Evolutionary conservation across 2,329 filamentous ascomycete genomes (phyloP).

Genomic region (Botryotinia narcissicola): DNA sequence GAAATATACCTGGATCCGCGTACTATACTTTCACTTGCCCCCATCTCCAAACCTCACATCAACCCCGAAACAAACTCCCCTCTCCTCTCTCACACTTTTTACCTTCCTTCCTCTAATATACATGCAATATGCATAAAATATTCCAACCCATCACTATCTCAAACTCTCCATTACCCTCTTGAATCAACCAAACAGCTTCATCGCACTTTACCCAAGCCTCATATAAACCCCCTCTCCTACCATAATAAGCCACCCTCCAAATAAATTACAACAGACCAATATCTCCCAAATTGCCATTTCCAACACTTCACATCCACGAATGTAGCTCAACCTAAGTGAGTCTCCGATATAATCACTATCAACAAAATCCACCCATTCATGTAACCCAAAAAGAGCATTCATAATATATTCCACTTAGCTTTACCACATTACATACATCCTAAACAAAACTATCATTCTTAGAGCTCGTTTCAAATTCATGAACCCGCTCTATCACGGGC

Average conservation of each 20-base stretch:
- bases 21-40: background rate
- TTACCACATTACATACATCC: background rate
- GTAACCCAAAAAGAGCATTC: background rate
- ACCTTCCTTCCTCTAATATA: background rate
- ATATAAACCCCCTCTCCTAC: background rate
- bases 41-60: background rate
- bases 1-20: background rate
- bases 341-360: rapidly evolving
- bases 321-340: background rate
- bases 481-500: background rate
- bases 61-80: background rate
- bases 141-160: background rate
- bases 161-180: background rate
- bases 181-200: background rate
- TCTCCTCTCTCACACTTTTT: background rate
- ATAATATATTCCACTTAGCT: background rate
- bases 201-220: background rate
- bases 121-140: background rate
- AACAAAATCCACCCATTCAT: rapidly evolving
- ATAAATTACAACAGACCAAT: background rate
- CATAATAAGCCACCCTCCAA: background rate
- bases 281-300: background rate
- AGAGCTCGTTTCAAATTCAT: background rate
- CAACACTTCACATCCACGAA: background rate
- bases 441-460: background rate